Evolutionary conservation across 257 asterid species (phyloP).

Genomic region (Scutellaria galericulata): DNA sequence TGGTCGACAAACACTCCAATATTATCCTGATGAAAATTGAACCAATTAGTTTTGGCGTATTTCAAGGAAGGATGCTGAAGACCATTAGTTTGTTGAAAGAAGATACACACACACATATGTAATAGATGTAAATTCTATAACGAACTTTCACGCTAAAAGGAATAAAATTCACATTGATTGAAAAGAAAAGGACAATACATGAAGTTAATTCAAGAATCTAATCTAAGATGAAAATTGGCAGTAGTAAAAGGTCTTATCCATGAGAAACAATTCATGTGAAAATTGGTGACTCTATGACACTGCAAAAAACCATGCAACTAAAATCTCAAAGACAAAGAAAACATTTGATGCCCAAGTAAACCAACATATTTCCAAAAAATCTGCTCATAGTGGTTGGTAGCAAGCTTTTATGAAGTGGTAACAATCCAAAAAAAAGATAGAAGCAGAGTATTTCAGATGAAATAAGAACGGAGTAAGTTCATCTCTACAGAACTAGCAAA

Average conservation of each 20-base stretch:
- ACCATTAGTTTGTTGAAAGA: neutral
- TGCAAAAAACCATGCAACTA: too few relatives aligned
- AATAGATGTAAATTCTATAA: neutral
- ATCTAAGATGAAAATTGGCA: too few relatives aligned
- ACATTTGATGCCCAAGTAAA: conserved; percentile 7
- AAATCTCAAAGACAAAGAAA: conserved; percentile 2
- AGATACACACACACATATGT: neutral
- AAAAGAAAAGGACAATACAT: conserved; percentile 10
- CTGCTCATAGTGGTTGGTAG: too few relatives aligned
- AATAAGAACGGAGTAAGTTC: too few relatives aligned
- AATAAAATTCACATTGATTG: neutral
- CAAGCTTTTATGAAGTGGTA: too few relatives aligned
- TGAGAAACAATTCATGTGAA: too few relatives aligned
- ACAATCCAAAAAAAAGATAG: too few relatives aligned
- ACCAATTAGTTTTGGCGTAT: conserved; percentile 25
- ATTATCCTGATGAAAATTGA: conserved; percentile 69
- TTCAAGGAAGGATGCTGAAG: conserved; percentile 16
- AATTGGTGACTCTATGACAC: too few relatives aligned
- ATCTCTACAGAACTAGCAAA: too few relatives aligned
- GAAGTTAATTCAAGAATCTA: conserved; percentile 22
- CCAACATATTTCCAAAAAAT: too few relatives aligned
- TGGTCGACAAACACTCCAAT: conserved; percentile 97
- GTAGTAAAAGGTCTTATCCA: too few relatives aligned
- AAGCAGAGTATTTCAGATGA: too few relatives aligned
- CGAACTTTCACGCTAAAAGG: neutral